Percentiles rank a stretch among this genome's conserved stretches.
These are phyloP conservation scores for Alternaria incomplexa DNA, from an alignment of 2,329 filamentous ascomycete species.

Conservation along the genomic window DNA sequence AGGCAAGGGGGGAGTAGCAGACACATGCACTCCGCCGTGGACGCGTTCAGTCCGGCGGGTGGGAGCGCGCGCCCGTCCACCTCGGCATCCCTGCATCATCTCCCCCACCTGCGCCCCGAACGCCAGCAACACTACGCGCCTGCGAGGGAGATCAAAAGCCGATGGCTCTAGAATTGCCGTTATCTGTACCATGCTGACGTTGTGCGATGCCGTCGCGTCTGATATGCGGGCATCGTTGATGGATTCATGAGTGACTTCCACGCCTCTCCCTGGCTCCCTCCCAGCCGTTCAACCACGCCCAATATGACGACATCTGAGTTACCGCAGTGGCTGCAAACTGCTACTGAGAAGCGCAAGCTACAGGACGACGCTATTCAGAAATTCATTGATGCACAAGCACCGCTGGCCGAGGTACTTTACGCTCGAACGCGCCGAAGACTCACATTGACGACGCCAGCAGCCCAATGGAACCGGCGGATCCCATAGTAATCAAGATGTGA, in stretches of 20 bases:
- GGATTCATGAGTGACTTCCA: neutral
- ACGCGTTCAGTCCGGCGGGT: conserved; percentile 19
- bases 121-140: neutral
- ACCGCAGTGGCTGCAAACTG: conserved; percentile 38
- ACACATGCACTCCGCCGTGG: conserved; percentile 10
- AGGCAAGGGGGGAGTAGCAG: conserved; percentile 21
- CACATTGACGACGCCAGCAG: conserved; percentile 19
- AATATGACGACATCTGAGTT: conserved; percentile 18
- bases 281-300: neutral
- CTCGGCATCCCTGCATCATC: conserved; percentile 11
- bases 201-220: neutral
- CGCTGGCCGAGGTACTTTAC: conserved; percentile 5
- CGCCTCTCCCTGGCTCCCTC: neutral
- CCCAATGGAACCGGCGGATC: conserved; percentile 16
- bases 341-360: conserved; percentile 28
- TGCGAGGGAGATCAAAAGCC: conserved; percentile 1
- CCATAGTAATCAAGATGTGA: conserved; percentile 7
- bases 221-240: neutral
- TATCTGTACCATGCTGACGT: neutral
- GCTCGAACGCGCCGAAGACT: neutral
- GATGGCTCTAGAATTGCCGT: neutral
- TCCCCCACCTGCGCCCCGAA: conserved; percentile 31
- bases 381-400: conserved; percentile 18
- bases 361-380: conserved; percentile 35
- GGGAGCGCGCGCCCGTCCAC: conserved; percentile 16